Evolutionary conservation across 2,329 filamentous ascomycete species (phyloP).

Genomic region (Pseudogymnoascus sp.): DNA sequence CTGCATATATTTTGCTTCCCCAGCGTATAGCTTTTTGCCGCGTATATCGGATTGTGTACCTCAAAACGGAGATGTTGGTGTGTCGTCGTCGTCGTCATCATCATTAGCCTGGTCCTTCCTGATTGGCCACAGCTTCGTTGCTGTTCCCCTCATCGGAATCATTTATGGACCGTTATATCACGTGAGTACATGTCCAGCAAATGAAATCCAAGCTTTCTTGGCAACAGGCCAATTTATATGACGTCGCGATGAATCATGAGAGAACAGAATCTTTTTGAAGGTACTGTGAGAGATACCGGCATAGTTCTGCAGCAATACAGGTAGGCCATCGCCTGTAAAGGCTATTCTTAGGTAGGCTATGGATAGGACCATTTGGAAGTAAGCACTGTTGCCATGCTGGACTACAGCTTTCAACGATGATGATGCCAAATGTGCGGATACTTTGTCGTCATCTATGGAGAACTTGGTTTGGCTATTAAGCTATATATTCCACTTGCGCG

Average conservation of each 20-base stretch:
- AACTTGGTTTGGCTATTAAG: background rate
- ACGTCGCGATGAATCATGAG: background rate
- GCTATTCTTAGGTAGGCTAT: too few species aligned
- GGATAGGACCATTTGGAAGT: background rate
- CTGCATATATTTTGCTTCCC: background rate
- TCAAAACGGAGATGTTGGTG: background rate
- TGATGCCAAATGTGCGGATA: background rate
- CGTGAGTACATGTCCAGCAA: background rate
- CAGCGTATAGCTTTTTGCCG: background rate
- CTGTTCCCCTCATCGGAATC: background rate
- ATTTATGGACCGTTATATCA: background rate
- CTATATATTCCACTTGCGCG: background rate
- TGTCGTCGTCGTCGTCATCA: background rate
- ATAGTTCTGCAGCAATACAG: background rate
- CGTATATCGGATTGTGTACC: background rate
- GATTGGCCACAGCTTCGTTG: background rate
- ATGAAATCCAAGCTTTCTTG: background rate
- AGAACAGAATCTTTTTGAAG: background rate
- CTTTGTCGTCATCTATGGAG: background rate
- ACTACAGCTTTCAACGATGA: background rate
- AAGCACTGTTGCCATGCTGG: background rate
- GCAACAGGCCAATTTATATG: background rate
- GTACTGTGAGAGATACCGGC: background rate
- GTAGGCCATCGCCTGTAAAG: background rate
- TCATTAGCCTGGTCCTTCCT: background rate